phyloP scores from a whole-genome alignment of 1,284 basidiomycete species.

The Porogramme epimiltina region DNA sequence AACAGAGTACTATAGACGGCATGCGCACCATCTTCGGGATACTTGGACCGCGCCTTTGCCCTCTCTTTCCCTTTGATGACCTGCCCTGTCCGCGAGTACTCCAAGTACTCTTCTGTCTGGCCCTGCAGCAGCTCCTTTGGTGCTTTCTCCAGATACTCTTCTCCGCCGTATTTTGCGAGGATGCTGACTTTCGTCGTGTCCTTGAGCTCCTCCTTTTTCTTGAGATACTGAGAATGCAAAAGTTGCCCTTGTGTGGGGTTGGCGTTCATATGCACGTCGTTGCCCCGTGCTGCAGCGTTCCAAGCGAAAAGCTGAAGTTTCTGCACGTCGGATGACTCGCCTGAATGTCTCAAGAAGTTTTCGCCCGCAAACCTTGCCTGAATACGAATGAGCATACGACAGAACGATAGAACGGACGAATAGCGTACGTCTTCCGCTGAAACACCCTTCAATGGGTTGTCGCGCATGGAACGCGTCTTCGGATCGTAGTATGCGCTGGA shows the following conservation, averaged over 20 bases:
- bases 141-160: slow-evolving; percentile 85
- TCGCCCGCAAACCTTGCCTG: slow-evolving; percentile 94
- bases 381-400: slow-evolving; percentile 7
- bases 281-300: slow-evolving; percentile 92
- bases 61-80: slow-evolving; percentile 91
- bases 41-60: slow-evolving; percentile 86
- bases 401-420: slow-evolving; percentile 1
- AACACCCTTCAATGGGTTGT: slow-evolving; percentile 83
- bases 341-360: slow-evolving; percentile 90
- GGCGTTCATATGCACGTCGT: slow-evolving; percentile 94
- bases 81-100: slow-evolving; percentile 92
- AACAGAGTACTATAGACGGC: slow-evolving; percentile 1
- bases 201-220: slow-evolving; percentile 92
- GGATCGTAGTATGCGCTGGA: slow-evolving; percentile 99
- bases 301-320: slow-evolving; percentile 95
- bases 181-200: slow-evolving; percentile 88
- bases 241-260: slow-evolving; percentile 96
- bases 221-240: slow-evolving; percentile 86
- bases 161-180: slow-evolving; percentile 91
- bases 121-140: slow-evolving; percentile 91
- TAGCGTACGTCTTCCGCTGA: slow-evolving; percentile 80
- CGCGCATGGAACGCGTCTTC: slow-evolving; percentile 99
- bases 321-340: slow-evolving; percentile 91
- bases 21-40: slow-evolving; percentile 87
- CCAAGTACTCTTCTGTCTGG: slow-evolving; percentile 97